phyloP scores from a whole-genome alignment of 257 asterid species.

The Verbena officinalis region DNA sequence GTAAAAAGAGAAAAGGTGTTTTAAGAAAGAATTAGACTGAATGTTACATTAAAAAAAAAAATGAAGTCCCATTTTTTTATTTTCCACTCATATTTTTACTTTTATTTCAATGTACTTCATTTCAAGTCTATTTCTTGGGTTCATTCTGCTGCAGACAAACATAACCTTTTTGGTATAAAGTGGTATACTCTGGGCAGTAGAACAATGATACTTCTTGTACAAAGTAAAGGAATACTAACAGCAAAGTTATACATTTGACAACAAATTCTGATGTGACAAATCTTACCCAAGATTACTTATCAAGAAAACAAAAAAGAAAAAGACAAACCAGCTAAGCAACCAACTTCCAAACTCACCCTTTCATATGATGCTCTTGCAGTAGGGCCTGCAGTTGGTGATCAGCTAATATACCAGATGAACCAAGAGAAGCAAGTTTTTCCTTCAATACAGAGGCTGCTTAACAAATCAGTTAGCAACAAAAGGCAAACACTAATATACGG shows the following conservation, averaged over 20 bases:
- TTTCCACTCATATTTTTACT: too few species aligned
- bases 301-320: not conserved
- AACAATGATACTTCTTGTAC: conserved; percentile 1
- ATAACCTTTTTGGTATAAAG: not conserved
- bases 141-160: conserved; percentile 7
- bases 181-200: conserved; percentile 16
- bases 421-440: conserved; percentile 95
- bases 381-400: conserved; percentile 99
- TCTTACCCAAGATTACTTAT: not conserved
- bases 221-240: not conserved
- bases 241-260: not conserved
- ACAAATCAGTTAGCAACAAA: conserved; percentile 33
- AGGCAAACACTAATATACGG: conserved; percentile 16
- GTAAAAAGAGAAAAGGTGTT: too few species aligned
- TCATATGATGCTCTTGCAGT: conserved; percentile 90
- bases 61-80: too few species aligned
- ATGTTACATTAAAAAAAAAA: too few species aligned
- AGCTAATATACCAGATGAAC: conserved; percentile 98
- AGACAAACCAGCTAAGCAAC: conserved; percentile 4
- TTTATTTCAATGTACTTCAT: too few species aligned
- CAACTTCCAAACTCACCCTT: conserved; percentile 69
- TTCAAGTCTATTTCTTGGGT: too few species aligned
- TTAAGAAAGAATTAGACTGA: too few species aligned
- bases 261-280: conserved; percentile 16
- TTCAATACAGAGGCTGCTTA: conserved; percentile 88